Conservation (phyloP, 495 filamentous ascomycete species). For the Penicillium malachiteum region DNA sequence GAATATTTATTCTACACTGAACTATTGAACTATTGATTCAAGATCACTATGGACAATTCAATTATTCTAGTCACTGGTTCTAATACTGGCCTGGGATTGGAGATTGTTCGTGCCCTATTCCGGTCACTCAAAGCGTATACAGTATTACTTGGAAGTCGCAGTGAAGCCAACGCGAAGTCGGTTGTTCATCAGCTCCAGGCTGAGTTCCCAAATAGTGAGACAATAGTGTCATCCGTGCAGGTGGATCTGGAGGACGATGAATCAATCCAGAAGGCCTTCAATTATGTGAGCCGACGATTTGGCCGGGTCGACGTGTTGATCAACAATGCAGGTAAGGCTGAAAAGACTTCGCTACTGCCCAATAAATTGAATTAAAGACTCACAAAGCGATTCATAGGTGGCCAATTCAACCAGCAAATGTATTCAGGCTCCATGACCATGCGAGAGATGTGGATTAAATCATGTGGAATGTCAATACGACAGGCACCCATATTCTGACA, state of each 20-base stretch:
- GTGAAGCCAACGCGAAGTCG: slow-evolving; percentile 40
- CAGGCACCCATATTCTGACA: slow-evolving; percentile 50
- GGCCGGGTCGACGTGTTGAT: slow-evolving; percentile 51
- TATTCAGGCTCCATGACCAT: slow-evolving; percentile 27
- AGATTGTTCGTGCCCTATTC: slow-evolving; percentile 46
- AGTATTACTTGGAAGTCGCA: slow-evolving; percentile 48
- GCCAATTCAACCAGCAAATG: slow-evolving; percentile 34
- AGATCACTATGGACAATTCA: neutral
- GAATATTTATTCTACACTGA: no score
- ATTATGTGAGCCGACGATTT: slow-evolving; percentile 30
- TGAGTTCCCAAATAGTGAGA: slow-evolving; percentile 36
- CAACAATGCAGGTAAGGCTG: slow-evolving; percentile 48
- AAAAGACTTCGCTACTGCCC: neutral
- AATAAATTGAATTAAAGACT: neutral
- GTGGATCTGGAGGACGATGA: slow-evolving; percentile 53
- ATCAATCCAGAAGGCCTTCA: slow-evolving; percentile 46
- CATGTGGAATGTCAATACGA: slow-evolving; percentile 58
- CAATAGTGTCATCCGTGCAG: slow-evolving; percentile 34
- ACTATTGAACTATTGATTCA: neutral
- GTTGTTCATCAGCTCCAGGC: slow-evolving; percentile 34
- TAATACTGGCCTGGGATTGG: slow-evolving; percentile 52
- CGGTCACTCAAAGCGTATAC: slow-evolving; percentile 41
- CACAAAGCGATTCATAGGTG: slow-evolving; percentile 21
- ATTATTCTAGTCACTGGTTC: slow-evolving; percentile 29
- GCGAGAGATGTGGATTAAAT: slow-evolving; percentile 48